Evolutionary conservation across 139 green algal genomes (phyloP).

Genomic region (Microglena sp.): DNA sequence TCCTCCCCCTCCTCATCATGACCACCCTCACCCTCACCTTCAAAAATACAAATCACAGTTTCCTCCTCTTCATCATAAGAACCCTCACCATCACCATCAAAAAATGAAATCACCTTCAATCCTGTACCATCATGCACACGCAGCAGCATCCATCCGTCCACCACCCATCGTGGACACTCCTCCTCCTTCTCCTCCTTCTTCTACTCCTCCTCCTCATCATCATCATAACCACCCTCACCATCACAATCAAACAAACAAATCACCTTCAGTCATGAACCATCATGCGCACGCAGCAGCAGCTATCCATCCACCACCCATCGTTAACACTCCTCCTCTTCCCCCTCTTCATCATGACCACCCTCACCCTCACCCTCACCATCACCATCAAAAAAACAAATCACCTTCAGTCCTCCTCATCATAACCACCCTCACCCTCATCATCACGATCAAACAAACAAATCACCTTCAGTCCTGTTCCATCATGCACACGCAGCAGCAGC

Average conservation of each 20-base stretch:
- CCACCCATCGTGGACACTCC: neutral
- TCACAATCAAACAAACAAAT: neutral
- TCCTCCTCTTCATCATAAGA: too few relatives aligned
- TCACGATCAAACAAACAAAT: neutral
- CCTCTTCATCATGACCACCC: neutral
- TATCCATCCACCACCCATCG: neutral
- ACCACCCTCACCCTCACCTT: too few relatives aligned
- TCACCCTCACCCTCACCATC: neutral
- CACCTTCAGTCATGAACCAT: neutral
- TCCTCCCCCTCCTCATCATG: too few relatives aligned
- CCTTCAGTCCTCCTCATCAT: neutral
- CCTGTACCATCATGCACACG: neutral
- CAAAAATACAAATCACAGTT: too few relatives aligned
- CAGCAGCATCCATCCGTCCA: neutral
- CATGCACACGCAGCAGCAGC: conserved; percentile 34
- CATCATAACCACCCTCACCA: neutral
- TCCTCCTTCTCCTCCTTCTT: neutral
- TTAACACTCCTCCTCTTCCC: too few relatives aligned
- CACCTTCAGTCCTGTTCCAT: conserved; percentile 15
- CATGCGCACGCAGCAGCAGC: neutral
- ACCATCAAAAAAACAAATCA: neutral
- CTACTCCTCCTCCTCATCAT: neutral
- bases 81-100: too few relatives aligned
- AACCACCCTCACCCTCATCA: neutral
- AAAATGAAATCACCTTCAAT: neutral